phyloP scores from a whole-genome alignment of 495 filamentous ascomycete species.

The Podospora pseudopauciseta region DNA sequence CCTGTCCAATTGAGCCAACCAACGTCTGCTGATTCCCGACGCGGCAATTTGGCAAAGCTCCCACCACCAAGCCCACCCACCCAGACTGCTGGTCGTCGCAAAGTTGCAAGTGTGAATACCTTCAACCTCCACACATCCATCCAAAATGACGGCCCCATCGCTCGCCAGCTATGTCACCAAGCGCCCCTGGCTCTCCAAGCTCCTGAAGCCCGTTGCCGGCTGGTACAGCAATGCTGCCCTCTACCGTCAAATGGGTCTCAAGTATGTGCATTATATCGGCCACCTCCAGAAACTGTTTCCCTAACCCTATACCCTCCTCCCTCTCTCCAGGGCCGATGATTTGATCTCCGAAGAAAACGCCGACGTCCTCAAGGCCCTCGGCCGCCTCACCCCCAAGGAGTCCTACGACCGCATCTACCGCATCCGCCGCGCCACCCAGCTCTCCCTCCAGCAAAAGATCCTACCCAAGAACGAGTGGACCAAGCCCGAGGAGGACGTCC shows the following conservation, averaged over 20 bases:
- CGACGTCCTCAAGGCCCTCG: conserved; percentile 76
- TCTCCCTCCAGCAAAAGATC: conserved; percentile 66
- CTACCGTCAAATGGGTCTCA: conserved; percentile 89
- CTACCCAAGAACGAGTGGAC: conserved; percentile 81
- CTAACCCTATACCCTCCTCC: background rate
- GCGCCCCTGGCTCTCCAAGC: conserved; percentile 76
- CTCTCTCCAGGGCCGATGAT: conserved; percentile 66
- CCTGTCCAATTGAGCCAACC: conserved; percentile 3
- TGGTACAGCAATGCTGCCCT: conserved; percentile 85
- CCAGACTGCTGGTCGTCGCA: background rate
- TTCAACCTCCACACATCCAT: conserved; percentile 16
- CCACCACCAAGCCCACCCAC: conserved; percentile 1
- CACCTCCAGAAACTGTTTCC: background rate
- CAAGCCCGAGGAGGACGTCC: conserved; percentile 42
- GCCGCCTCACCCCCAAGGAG: conserved; percentile 85
- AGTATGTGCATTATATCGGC: conserved; percentile 50
- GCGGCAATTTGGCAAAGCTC: conserved; percentile 29
- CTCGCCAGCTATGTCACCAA: conserved; percentile 68
- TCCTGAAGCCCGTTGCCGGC: conserved; percentile 71
- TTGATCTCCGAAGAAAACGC: conserved; percentile 89
- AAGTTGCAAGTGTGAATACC: conserved; percentile 12
- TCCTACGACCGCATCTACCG: conserved; percentile 96
- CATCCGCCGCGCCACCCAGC: conserved; percentile 91
- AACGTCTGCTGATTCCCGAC: conserved; percentile 13
- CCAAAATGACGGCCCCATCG: conserved; percentile 68